These are phyloP conservation scores for Sporisorium scitamineum DNA, from an alignment of 1,284 basidiomycete species.

Conservation along the genomic window DNA sequence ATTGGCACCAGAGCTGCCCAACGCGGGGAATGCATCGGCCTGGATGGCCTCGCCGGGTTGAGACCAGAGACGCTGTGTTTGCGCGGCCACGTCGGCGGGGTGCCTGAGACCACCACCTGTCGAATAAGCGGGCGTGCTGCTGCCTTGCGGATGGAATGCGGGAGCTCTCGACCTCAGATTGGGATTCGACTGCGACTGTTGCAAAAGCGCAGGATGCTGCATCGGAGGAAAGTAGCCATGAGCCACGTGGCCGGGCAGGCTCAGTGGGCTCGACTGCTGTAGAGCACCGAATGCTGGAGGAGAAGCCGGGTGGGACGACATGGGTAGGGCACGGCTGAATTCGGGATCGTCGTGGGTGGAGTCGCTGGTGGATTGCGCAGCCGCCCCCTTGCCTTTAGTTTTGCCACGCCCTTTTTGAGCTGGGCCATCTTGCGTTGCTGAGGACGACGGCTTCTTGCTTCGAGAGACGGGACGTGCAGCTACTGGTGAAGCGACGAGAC, in stretches of 20 bases:
- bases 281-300: slow-evolving; percentile 5
- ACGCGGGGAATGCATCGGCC: slow-evolving; percentile 28
- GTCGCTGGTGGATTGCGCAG: slow-evolving; percentile 1
- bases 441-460: slow-evolving; percentile 18
- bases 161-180: slow-evolving; percentile 41
- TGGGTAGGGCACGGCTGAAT: slow-evolving; percentile 30
- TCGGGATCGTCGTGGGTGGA: slow-evolving; percentile 31
- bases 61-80: not conserved
- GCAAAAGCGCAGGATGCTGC: slow-evolving; percentile 11
- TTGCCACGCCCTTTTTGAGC: slow-evolving; percentile 9
- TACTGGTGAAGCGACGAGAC: slow-evolving; percentile 22
- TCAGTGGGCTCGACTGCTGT: slow-evolving; percentile 33
- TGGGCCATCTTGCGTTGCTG: slow-evolving; percentile 19
- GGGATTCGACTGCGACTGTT: slow-evolving; percentile 44
- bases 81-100: slow-evolving; percentile 9
- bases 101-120: slow-evolving; percentile 23
- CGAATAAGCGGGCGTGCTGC: slow-evolving; percentile 22
- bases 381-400: not conserved
- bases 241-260: slow-evolving; percentile 4
- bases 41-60: not conserved
- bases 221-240: slow-evolving; percentile 25
- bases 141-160: slow-evolving; percentile 37
- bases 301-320: not conserved
- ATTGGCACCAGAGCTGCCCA: not conserved
- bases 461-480: slow-evolving; percentile 7